These are phyloP conservation scores for Botrytis byssoidea DNA, from an alignment of 2,329 filamentous ascomycete species.

Conservation along the genomic window DNA sequence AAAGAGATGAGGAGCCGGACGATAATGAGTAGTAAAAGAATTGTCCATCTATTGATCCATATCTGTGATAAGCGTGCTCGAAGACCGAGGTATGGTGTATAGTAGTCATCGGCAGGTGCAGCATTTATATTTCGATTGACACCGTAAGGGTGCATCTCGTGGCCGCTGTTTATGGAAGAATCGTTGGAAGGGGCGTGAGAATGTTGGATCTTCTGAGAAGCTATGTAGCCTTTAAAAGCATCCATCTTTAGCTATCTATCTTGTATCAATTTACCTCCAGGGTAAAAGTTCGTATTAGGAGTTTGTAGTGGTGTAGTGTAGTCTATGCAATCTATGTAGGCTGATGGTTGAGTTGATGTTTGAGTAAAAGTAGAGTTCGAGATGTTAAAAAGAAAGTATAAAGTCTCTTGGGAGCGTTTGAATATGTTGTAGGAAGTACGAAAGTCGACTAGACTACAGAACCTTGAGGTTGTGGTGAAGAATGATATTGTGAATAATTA, in stretches of 20 bases:
- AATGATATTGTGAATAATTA: constrained; percentile 14
- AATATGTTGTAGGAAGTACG: background rate
- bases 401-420: background rate
- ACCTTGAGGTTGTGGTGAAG: background rate
- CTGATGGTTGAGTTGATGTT: constrained; percentile 7
- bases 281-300: background rate
- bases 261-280: constrained; percentile 15
- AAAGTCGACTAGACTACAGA: constrained; percentile 17
- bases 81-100: constrained; percentile 90
- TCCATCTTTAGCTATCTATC: constrained; percentile 37
- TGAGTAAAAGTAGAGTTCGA: constrained; percentile 2
- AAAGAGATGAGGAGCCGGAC: constrained; percentile 77
- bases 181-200: constrained; percentile 37
- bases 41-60: constrained; percentile 97
- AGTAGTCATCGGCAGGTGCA: constrained; percentile 56
- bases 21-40: constrained; percentile 83
- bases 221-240: constrained; percentile 34
- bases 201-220: constrained; percentile 35
- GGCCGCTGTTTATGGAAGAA: constrained; percentile 40
- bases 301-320: constrained; percentile 6
- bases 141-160: constrained; percentile 37
- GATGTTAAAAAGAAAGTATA: background rate
- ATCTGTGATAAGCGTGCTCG: constrained; percentile 87
- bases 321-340: constrained; percentile 15
- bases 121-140: constrained; percentile 14